Evolutionary conservation across 1,139 yeast species (phyloP), one percentile per base, ranked within the genome.

Genomic region (Pichia sp.): DNA sequence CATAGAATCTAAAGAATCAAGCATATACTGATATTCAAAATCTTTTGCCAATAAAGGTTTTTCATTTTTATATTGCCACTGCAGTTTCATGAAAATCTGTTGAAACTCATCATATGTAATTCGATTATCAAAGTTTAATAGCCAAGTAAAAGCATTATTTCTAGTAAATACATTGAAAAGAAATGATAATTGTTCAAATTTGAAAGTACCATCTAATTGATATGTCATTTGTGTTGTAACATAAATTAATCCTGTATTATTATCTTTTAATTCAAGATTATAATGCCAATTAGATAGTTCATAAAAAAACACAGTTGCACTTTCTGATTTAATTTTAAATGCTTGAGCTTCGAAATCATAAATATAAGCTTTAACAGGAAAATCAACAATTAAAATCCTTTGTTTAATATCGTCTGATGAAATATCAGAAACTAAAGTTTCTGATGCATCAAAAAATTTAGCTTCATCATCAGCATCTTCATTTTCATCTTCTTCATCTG

Each of bases 161-260:
- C 60, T 67, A 2, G 66, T 57, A 30, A 66, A 67, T 51, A 76
- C 71, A 57, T 84, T 84, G 71, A 87, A 87, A 30, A 82, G 73
- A 55, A 87, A 84, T 0, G 86, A 72, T 10, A 63, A 52, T 30
- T 73, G 71, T 33, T 75, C 80, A 48, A 68, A 72, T 56, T 82
- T 78, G 59, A 86, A 82, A 12, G 76, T 71, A 1, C 95, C 89
- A 55, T 76, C 80, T 66, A 85, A 67, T 31, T 72, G 70, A 9
- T 76, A 70, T 20, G 66, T 59, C 26, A 86, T 58, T 1, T 61
- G 55, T 4, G 74, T 64, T 3, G 76, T 78, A 22, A 83, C 40
- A 4, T 51, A 46, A 16, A 55, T 57, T 6, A 55, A 39, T 3
- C 37, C 43, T 2, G 66, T 60, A 16, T 59, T 59, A 10, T 12